Base-by-base conservation (phyloP, 2,329 filamentous ascomycete species). In the Xylariaceae sp. region DNA sequence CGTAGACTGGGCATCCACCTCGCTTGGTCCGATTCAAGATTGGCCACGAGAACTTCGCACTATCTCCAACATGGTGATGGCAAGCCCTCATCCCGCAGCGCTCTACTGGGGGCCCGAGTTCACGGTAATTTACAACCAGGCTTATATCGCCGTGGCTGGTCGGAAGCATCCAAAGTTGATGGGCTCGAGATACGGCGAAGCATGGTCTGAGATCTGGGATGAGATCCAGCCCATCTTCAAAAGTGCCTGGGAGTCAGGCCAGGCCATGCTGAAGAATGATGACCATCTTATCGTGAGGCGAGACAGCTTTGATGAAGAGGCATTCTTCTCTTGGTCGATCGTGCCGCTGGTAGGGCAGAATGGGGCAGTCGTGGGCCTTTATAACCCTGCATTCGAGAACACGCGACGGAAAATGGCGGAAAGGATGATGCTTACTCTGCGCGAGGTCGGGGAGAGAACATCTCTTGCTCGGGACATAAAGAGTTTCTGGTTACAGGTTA, bases 31-130 rank as follows among this genome's bases (percentile, higher is more conserved):
- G 0, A 89, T 94, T 26, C 85, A 88, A 59, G 73, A 76, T 47
- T 95, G 89, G 88, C 74, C 80, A 1, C 73, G 80, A 32, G 87
- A 91, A 62, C 72, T 94, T 47, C 80, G 89, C 51, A 81, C 84
- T 59, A 89, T 91, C 84, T 86, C 87, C 48, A 92, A 91, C 68
- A 72, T 92, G 43, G 83, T 95, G 62, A 91, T 94, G 87, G 86
- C 81, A 11, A 87, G 82, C 55, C 87, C 87, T 8, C 84, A 90
- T 65, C 86, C 87, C 1, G 83, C 85, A 4, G 85, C 86, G 6
- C 83, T 91, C 77, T 92, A 91, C 68, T 92, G 89, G 88, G 88
- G 88, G 0, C 75, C 78, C 2, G 84, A 91, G 41, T 74, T 82
- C 40, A 80, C 85, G 19, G 79, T 81, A 6, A 85, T 89, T 37